phyloP scores from a whole-genome alignment of 306 rosid genomes.

The Lathyrus tuberosus region DNA sequence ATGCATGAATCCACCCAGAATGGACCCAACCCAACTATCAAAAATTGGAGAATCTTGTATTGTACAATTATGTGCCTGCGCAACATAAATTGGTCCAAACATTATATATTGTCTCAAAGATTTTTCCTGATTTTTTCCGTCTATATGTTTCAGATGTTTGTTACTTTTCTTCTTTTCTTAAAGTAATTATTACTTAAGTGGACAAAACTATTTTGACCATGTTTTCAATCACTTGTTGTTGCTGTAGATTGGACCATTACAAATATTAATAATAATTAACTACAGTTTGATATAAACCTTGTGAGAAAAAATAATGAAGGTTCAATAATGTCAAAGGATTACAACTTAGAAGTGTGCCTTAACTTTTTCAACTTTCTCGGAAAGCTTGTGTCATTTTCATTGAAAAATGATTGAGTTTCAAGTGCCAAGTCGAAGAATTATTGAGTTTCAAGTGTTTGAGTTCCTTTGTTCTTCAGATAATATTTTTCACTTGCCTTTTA shows the following conservation, averaged over 20 bases:
- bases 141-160: not conserved
- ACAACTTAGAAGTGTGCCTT: not conserved
- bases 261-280: not conserved
- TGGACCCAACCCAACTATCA: conserved; percentile 8
- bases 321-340: not conserved
- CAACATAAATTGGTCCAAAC: conserved; percentile 39
- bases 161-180: not conserved
- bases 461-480: not conserved
- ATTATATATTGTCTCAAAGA: conserved; percentile 17
- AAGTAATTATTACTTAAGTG: not conserved
- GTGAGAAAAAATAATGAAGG: not conserved
- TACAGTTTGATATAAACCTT: not conserved
- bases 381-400: not conserved
- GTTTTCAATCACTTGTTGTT: not conserved
- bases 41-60: conserved; percentile 29
- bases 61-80: conserved; percentile 14
- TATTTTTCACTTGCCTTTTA: not conserved
- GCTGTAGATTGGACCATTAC: not conserved
- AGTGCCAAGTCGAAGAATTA: not conserved
- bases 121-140: not conserved
- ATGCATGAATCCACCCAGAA: conserved; percentile 31
- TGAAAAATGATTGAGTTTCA: not conserved
- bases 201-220: not conserved
- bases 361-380: not conserved
- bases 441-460: not conserved